Conservation (phyloP, 441 rosid genomes). For the Arabidopsis lyrata region DNA sequence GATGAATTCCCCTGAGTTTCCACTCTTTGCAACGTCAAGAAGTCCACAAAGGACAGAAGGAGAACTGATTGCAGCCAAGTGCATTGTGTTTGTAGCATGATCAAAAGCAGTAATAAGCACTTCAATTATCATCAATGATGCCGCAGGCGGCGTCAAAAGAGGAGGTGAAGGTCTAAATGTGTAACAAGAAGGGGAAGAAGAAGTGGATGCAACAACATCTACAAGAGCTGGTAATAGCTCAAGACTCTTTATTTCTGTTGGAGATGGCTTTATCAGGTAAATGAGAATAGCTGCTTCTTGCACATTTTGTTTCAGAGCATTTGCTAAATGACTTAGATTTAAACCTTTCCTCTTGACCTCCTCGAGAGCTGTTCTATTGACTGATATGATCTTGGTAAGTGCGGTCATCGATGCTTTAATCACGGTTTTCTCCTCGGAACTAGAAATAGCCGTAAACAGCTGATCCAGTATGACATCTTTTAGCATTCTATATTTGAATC, state of each 20-base stretch:
- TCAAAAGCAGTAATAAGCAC: constrained; percentile 89
- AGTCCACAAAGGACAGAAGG: constrained; percentile 74
- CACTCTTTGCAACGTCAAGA: constrained; percentile 66
- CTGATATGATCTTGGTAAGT: constrained; percentile 68
- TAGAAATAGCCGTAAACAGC: constrained; percentile 70
- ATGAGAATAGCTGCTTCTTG: constrained; percentile 89
- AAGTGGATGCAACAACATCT: constrained; percentile 64
- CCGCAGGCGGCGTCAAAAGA: constrained; percentile 78
- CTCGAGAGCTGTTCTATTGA: constrained; percentile 61
- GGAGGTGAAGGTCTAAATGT: constrained; percentile 50
- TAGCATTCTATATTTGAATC: constrained; percentile 65
- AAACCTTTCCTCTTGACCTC: constrained; percentile 84
- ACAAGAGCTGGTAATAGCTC: constrained; percentile 86
- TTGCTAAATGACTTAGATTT: constrained; percentile 66
- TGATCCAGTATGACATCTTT: constrained; percentile 82
- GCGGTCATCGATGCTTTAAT: constrained; percentile 75
- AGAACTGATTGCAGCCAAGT: constrained; percentile 76
- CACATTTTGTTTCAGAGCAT: constrained; percentile 77
- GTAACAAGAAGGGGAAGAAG: constrained; percentile 53
- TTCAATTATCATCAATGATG: constrained; percentile 91
- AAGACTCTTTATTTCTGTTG: constrained; percentile 77
- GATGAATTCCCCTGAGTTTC: constrained; percentile 61
- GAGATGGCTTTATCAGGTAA: constrained; percentile 84
- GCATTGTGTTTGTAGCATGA: constrained; percentile 69
- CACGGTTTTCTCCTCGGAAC: constrained; percentile 68